A percentile compares a stretch with the other conserved stretches of the same genome.
These are phyloP conservation scores for Remersonia thermophila DNA, from an alignment of 2,329 filamentous ascomycete genomes.

Conservation along the genomic window DNA sequence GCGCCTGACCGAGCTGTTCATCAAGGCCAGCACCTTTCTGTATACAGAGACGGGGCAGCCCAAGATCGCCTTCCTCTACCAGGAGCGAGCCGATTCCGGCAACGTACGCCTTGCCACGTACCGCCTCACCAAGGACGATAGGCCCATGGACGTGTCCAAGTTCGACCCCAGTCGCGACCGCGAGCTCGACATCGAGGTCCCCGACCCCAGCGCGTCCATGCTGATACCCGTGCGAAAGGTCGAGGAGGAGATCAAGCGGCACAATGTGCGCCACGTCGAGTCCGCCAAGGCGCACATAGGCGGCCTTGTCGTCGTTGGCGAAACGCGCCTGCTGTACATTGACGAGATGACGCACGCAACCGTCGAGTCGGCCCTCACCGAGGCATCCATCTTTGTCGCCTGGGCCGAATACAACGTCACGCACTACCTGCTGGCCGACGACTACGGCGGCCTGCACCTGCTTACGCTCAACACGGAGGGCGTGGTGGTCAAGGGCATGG, in stretches of 20 bases:
- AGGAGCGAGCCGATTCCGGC: slow-evolving; percentile 37
- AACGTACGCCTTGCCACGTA: slow-evolving; percentile 48
- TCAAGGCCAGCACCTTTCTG: slow-evolving; percentile 45
- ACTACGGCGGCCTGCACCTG: slow-evolving; percentile 78
- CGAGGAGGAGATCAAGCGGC: slow-evolving; percentile 45
- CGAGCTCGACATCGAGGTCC: slow-evolving; percentile 39
- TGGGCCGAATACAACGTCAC: slow-evolving; percentile 78
- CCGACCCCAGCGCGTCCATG: slow-evolving; percentile 45
- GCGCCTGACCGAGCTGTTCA: slow-evolving; percentile 45
- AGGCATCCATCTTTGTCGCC: slow-evolving; percentile 77
- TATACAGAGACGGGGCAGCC: slow-evolving; percentile 47
- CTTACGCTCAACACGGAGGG: slow-evolving; percentile 60
- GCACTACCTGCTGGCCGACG: slow-evolving; percentile 79
- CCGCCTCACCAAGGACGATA: slow-evolving; percentile 45
- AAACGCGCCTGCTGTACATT: slow-evolving; percentile 74
- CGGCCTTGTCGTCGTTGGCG: slow-evolving; percentile 62
- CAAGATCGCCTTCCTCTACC: slow-evolving; percentile 46
- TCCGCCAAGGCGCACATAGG: slow-evolving; percentile 47
- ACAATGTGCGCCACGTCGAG: slow-evolving; percentile 44
- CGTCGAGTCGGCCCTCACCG: slow-evolving; percentile 51
- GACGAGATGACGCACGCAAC: slow-evolving; percentile 61
- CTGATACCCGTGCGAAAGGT: slow-evolving; percentile 49
- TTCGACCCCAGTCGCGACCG: slow-evolving; percentile 45
- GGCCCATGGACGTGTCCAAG: slow-evolving; percentile 37
- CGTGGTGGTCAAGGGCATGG: slow-evolving; percentile 59